Conservation (phyloP, 129 eudicot genomes). For the Artemisia tridentata region DNA sequence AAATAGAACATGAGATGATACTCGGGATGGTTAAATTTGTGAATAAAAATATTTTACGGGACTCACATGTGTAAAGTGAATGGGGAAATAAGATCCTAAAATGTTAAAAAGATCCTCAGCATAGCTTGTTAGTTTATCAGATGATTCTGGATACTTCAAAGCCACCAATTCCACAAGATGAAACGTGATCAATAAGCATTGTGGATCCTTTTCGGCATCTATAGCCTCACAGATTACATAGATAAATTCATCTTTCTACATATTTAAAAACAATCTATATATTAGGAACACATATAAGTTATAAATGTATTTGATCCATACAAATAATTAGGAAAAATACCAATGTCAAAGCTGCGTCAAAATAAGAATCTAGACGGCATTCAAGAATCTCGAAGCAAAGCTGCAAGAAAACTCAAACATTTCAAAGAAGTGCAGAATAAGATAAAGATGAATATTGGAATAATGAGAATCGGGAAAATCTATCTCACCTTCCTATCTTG, state of each 20-base stretch:
- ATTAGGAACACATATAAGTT: neutral
- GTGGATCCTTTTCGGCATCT: conserved; percentile 94
- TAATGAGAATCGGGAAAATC: neutral
- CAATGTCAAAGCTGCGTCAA: conserved; percentile 45
- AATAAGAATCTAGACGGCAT: conserved; percentile 65
- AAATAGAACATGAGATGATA: conserved; percentile 20
- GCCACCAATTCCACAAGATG: conserved; percentile 66
- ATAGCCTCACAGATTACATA: conserved; percentile 78
- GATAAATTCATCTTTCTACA: conserved; percentile 71
- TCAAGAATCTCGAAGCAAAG: conserved; percentile 79
- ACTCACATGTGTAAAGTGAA: conserved; percentile 93
- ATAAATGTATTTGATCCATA: neutral
- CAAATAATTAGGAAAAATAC: conserved; percentile 33
- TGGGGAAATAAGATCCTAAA: conserved; percentile 85
- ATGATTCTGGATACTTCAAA: conserved; percentile 56
- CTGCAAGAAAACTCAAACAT: conserved; percentile 48
- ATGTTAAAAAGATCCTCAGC: conserved; percentile 80
- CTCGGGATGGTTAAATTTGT: neutral
- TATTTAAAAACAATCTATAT: conserved; percentile 12
- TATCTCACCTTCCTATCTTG: conserved; percentile 82
- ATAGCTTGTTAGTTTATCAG: conserved; percentile 59
- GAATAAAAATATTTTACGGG: conserved; percentile 7
- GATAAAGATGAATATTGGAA: neutral
- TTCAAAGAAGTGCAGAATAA: neutral
- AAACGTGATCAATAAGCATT: conserved; percentile 67